Evolutionary conservation across 2,329 filamentous ascomycete genomes (phyloP), one percentile per base, ranked within the genome.

Genomic region (Dactylonectria estremocensis): DNA sequence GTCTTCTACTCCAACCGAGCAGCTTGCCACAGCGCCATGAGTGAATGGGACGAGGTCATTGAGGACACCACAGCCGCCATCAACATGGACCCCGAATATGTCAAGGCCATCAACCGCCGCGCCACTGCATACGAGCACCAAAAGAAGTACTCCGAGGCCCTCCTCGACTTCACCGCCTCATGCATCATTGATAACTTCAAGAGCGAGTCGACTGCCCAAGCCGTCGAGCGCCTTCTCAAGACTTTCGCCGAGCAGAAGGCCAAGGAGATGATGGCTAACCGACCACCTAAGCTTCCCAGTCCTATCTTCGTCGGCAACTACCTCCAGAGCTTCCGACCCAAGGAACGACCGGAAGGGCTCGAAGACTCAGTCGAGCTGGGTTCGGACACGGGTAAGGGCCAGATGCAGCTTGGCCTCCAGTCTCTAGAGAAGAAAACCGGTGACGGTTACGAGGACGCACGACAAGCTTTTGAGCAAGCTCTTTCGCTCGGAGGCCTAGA

Each of bases 1-100:
- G 95, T 99, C 80, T 99, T 96, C 88, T 99, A 97, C 88, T 98
- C 96, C 71, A 99, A 99, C 88, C 93, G 96, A 76, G 96, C 96
- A 65, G 96, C 96, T 61, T 99, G 96, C 88, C 97, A 95, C 86
- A 98, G 97, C 80, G 95, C 96, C 73, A 90, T 96, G 79, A 91
- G 90, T 72, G 89, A 97, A 77, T 99, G 95, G 95, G 92, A 97
- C 56, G 95, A 96, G 86, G 96, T 98, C 65, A 93, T 99, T 70
- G 95, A 97, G 77, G 96, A 99, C 80, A 98, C 96, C 64, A 98
- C 94, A 35, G 95, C 96, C 61, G 96, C 96, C 71, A 92, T 99
- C 83, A 92, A 89, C 80, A 93, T 99, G 83, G 94, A 99, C 81
- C 92, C 92, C 75, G 93, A 97, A 84, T 99, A 99, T 81, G 91